Evolutionary conservation across 176 grass and related monocot genomes (phyloP), one percentile per base, ranked within the genome.

Genomic region (Zoysia pacifica): DNA sequence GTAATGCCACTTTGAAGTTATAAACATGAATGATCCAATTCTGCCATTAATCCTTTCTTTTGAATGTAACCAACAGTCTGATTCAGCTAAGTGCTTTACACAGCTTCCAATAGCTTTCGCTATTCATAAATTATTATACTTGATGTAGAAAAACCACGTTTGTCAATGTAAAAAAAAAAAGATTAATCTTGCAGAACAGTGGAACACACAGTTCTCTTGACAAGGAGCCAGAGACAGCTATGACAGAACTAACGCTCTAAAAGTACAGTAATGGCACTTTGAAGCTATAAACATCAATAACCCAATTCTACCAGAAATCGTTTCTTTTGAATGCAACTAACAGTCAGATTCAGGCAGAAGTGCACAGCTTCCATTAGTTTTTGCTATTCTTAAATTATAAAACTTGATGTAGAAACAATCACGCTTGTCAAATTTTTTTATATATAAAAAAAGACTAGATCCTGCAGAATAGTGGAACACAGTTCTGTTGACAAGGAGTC

Each of bases 1-100:
- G 5, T 44, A 43, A 83, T 44, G 8, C 9, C 36, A 58, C 9
- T 80, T 75, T 53, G 46, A 61, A 78, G 55, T 15, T 60, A 69
- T 49, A 75, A 19, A 69, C 1, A 70, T 45, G 12, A 71, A 84
- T 65, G 47, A n/a, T 66, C 42, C 76, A 37, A 81, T 69, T 60
- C 35, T 43, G 52, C 9, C 5, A 35, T 28, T 45, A 56, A 15
- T 16, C 5, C 0, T 15, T 80, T 80, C 11, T 80, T 80, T 62
- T 2, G 19, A 41, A 4, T 42, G 9, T 73, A 15, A 53, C 4
- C n/a, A 65, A 87, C 49, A 77, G 48, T n/a, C 40, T 79, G 13
- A 79, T 79, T 72, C 64, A 53, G 13, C 7, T 6, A 58, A 42
- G 19, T 47, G 11, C n/a, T 79, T 62, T 61, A 35, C 65, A 5